Conservation (phyloP, 305 asterid species). For the Fraxinus angustifolia region DNA sequence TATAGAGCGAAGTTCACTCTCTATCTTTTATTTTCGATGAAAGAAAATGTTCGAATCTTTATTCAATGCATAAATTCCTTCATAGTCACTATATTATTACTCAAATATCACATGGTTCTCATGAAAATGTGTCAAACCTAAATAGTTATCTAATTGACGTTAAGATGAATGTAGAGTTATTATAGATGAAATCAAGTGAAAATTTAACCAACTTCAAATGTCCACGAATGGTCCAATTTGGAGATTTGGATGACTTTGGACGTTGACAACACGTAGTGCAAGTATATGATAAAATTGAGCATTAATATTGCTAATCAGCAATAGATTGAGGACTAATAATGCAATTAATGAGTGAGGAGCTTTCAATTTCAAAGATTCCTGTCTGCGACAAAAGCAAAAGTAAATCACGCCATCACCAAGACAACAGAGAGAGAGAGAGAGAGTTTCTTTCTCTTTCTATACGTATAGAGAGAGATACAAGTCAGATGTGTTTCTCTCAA, state of each 20-base stretch:
- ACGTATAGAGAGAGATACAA: not conserved
- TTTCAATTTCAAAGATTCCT: conserved; percentile 37
- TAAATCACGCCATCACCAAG: conserved; percentile 23
- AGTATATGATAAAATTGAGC: not conserved
- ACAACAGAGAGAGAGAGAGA: not conserved
- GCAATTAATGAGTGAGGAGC: not conserved
- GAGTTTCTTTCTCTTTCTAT: not conserved
- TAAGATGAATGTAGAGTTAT: not conserved
- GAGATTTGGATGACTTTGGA: not conserved
- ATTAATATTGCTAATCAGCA: not conserved
- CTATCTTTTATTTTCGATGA: not conserved
- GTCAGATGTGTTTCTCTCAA: conserved; percentile 20
- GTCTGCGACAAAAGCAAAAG: conserved; percentile 42
- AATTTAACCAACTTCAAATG: not conserved
- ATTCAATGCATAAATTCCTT: not conserved
- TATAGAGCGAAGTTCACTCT: not conserved
- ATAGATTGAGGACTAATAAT: not conserved
- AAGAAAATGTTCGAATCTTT: not conserved
- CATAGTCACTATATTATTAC: not conserved
- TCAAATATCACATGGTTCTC: not conserved
- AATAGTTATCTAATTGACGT: not conserved
- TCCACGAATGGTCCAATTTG: not conserved
- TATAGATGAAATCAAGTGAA: not conserved
- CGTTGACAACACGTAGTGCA: not conserved
- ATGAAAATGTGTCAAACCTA: not conserved